Evolutionary conservation across 306 rosid genomes (phyloP).

Genomic region (Carpinus fangiana): DNA sequence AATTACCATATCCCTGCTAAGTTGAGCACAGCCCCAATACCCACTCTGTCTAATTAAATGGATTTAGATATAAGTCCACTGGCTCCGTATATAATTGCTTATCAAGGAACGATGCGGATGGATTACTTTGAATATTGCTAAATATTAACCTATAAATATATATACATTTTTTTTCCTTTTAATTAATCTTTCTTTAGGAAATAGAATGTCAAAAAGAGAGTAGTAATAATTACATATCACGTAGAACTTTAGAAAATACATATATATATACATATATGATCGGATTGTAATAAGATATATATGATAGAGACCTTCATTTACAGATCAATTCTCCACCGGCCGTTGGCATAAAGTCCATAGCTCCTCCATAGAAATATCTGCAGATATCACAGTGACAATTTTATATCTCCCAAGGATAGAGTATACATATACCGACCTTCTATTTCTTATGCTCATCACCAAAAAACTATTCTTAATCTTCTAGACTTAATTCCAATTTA

Average conservation of each 20-base stretch:
- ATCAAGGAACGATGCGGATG: neutral
- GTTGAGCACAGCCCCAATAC: too few species aligned
- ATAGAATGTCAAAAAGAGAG: neutral
- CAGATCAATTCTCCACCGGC: neutral
- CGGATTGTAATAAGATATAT: neutral
- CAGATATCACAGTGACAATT: neutral
- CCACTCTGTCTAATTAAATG: too few species aligned
- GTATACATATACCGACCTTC: neutral
- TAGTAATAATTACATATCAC: slow-evolving; percentile 7
- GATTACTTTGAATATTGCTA: neutral
- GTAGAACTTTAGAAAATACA: neutral
- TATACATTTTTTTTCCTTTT: neutral
- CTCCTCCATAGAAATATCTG: neutral
- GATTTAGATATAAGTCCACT: neutral
- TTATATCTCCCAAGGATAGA: neutral
- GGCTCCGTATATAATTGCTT: neutral
- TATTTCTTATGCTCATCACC: neutral
- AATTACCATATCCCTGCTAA: too few species aligned
- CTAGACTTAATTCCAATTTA: neutral
- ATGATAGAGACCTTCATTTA: neutral
- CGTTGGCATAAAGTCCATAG: neutral
- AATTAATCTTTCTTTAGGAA: neutral
- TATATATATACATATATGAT: neutral
- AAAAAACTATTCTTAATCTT: neutral
- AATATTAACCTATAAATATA: neutral